phyloP scores from a whole-genome alignment of 139 green algal species.

The Asterochloris sp. region DNA sequence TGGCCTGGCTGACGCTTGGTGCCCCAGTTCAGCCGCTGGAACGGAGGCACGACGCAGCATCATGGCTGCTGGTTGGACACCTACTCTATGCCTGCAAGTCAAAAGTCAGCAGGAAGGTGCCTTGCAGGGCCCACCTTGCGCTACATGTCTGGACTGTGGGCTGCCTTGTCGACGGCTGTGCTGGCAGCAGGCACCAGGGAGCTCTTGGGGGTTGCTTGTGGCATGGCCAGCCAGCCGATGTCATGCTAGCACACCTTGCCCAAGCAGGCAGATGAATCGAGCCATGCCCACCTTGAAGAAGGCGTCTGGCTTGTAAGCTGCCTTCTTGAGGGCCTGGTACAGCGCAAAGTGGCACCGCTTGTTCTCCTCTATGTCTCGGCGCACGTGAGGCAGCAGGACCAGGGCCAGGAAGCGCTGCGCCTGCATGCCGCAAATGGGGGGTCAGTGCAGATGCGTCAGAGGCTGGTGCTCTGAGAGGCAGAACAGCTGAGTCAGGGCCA shows the following conservation, averaged over 20 bases:
- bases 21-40: too few relatives aligned
- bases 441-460: too few relatives aligned
- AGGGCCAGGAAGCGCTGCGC: constrained; percentile 92
- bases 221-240: not conserved
- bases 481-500: too few relatives aligned
- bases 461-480: too few relatives aligned
- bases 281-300: constrained; percentile 85
- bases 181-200: too few relatives aligned
- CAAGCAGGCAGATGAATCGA: not conserved
- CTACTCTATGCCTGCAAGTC: too few relatives aligned
- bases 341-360: constrained; percentile 94
- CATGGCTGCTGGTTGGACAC: too few relatives aligned
- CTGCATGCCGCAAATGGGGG: not conserved
- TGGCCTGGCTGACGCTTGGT: too few relatives aligned
- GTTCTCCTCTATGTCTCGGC: constrained; percentile 82
- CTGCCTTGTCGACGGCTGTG: not conserved
- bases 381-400: constrained; percentile 90
- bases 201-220: too few relatives aligned
- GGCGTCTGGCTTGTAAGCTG: constrained; percentile 96
- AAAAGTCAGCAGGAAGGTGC: too few relatives aligned
- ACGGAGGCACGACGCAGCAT: too few relatives aligned
- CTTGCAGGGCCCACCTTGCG: not conserved
- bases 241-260: not conserved
- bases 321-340: constrained; percentile 94
- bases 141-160: not conserved